A percentile compares a stretch with the other conserved stretches of the same genome.
Evolutionary conservation across 306 rosid genomes (phyloP).

Genomic region (Quercus agrifolia): DNA sequence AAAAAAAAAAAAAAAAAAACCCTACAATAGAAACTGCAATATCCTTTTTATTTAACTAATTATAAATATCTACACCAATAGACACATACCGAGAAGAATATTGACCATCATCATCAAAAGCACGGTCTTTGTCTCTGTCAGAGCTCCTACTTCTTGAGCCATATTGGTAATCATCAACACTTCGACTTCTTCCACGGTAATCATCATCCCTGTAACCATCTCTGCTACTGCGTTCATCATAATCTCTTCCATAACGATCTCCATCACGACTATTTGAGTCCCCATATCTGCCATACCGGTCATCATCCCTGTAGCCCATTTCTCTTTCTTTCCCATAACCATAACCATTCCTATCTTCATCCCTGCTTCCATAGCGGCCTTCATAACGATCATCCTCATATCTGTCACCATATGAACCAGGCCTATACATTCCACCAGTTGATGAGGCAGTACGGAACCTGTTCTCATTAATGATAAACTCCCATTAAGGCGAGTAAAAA

Average conservation of each 20-base stretch:
- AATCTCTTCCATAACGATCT: conserved; percentile 77
- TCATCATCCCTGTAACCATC: conserved; percentile 83
- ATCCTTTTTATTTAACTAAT: background rate
- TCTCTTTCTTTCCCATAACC: conserved; percentile 86
- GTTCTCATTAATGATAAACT: conserved; percentile 5
- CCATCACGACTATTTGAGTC: conserved; percentile 69
- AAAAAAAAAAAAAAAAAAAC: too few relatives aligned
- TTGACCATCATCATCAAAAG: conserved; percentile 79
- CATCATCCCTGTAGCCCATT: conserved; percentile 75
- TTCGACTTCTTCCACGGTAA: conserved; percentile 76
- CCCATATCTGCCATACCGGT: conserved; percentile 47
- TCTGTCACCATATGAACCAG: conserved; percentile 67
- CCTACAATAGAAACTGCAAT: background rate
- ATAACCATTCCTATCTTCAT: conserved; percentile 67
- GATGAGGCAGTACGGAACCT: conserved; percentile 70
- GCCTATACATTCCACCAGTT: conserved; percentile 79
- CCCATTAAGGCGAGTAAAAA: background rate
- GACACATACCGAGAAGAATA: conserved; percentile 74
- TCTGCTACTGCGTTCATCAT: conserved; percentile 64
- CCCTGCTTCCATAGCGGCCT: conserved; percentile 49
- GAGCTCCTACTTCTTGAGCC: conserved; percentile 81
- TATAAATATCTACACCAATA: background rate
- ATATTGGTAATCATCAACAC: conserved; percentile 57
- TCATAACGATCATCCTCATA: conserved; percentile 77
- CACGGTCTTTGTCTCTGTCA: conserved; percentile 68